A percentile compares a stretch with the other conserved stretches of the same genome.
phyloP scores from a whole-genome alignment of 2,329 filamentous ascomycete species.

The Acrocalymma vagum region DNA sequence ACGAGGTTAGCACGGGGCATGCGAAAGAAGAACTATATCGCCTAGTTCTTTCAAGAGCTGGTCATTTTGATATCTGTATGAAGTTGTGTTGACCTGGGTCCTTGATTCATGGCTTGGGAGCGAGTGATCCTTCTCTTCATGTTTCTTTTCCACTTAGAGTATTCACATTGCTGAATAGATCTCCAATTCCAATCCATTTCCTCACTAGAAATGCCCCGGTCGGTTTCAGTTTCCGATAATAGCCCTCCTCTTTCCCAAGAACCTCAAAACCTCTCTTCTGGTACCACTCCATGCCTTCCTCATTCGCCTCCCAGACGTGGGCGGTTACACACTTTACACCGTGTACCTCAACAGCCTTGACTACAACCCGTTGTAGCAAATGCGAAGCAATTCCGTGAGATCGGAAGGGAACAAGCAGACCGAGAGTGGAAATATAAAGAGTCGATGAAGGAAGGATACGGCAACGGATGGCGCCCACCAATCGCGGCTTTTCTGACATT shows the following conservation, averaged over 20 bases:
- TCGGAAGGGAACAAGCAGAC: conserved; percentile 67
- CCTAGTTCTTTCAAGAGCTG: too few relatives aligned
- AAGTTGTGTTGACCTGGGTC: too few relatives aligned
- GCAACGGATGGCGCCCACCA: conserved; percentile 59
- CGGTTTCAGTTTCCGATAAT: conserved; percentile 68
- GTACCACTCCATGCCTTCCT: conserved; percentile 69
- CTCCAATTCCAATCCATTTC: conserved; percentile 50
- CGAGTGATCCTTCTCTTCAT: too few relatives aligned
- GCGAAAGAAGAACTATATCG: too few relatives aligned
- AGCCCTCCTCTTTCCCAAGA: conserved; percentile 60
- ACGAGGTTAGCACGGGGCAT: too few relatives aligned
- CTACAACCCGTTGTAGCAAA: conserved; percentile 56
- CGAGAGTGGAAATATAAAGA: conserved; percentile 70
- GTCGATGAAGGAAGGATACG: conserved; percentile 50
- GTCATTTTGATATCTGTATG: too few relatives aligned
- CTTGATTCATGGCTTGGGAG: too few relatives aligned
- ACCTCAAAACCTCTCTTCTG: conserved; percentile 64
- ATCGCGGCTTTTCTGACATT: conserved; percentile 34
- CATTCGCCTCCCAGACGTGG: conserved; percentile 71
- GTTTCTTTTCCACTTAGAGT: too few relatives aligned
- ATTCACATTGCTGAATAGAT: conserved; percentile 38
- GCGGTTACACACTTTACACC: conserved; percentile 63
- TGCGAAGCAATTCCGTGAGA: conserved; percentile 65
- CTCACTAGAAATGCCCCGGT: conserved; percentile 63
- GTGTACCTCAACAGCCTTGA: conserved; percentile 59